phyloP scores from a whole-genome alignment of 2,329 filamentous ascomycete genomes.

The Cladophialophora psammophila region DNA sequence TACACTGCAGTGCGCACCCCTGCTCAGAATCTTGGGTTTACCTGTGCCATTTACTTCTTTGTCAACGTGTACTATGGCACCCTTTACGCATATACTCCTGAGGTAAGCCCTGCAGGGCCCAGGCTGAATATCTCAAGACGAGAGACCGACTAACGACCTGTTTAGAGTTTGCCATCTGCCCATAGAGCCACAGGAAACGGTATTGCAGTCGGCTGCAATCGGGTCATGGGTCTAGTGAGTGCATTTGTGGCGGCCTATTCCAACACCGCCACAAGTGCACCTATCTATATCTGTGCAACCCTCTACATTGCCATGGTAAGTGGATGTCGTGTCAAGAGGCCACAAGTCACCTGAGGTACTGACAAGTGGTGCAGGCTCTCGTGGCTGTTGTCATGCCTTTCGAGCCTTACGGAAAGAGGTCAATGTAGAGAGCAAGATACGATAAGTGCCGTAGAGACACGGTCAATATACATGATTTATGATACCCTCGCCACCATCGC shows the following conservation, averaged over 20 bases:
- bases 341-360: background rate
- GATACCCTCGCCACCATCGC: slow-evolving; percentile 4
- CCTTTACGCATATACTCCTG: slow-evolving; percentile 78
- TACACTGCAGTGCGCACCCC: slow-evolving; percentile 72
- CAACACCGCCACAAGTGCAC: slow-evolving; percentile 45
- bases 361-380: slow-evolving; percentile 27
- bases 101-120: slow-evolving; percentile 63
- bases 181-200: slow-evolving; percentile 79
- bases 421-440: slow-evolving; percentile 30
- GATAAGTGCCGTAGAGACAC: background rate
- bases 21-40: slow-evolving; percentile 71
- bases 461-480: slow-evolving; percentile 7
- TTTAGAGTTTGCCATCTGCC: slow-evolving; percentile 58
- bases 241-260: slow-evolving; percentile 58
- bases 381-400: slow-evolving; percentile 39
- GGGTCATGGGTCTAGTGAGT: slow-evolving; percentile 76
- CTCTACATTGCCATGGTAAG: slow-evolving; percentile 49
- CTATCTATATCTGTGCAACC: slow-evolving; percentile 48
- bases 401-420: slow-evolving; percentile 40
- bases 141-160: slow-evolving; percentile 1
- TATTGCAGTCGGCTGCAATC: slow-evolving; percentile 73
- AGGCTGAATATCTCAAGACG: background rate
- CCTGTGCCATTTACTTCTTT: slow-evolving; percentile 72
- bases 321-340: background rate
- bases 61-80: slow-evolving; percentile 75